A percentile compares a stretch with the other conserved stretches of the same genome.
phyloP scores from a whole-genome alignment of 805 yeast genomes.

The Barnettozyma wickerhamii region DNA sequence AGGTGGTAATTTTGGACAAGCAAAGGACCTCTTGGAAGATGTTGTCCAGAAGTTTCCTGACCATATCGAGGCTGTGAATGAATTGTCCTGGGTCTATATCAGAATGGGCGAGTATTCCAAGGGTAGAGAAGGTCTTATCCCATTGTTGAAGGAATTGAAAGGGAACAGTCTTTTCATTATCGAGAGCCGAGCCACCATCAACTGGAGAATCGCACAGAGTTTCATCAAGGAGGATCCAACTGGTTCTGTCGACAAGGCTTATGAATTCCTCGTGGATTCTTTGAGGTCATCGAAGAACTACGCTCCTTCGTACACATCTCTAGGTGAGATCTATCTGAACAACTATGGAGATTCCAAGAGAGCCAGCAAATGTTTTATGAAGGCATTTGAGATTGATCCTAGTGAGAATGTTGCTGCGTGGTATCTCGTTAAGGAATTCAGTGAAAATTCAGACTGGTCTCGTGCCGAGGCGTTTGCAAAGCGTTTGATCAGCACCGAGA shows the following conservation, averaged over 20 bases:
- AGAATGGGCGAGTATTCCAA: constrained; percentile 42
- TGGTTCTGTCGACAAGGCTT: constrained; percentile 41
- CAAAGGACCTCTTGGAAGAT: constrained; percentile 45
- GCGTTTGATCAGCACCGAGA: constrained; percentile 60
- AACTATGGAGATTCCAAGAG: constrained; percentile 54
- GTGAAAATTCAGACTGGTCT: constrained; percentile 73
- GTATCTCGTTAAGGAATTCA: constrained; percentile 64
- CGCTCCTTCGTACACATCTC: constrained; percentile 77
- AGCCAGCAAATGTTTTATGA: constrained; percentile 82
- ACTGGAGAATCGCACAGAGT: constrained; percentile 75
- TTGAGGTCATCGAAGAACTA: constrained; percentile 58
- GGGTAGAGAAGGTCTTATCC: constrained; percentile 50
- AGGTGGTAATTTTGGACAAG: constrained; percentile 50
- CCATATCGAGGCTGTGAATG: constrained; percentile 57
- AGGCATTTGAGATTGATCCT: constrained; percentile 83
- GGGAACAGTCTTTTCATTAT: constrained; percentile 51
- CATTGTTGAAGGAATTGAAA: constrained; percentile 30
- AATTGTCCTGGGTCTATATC: constrained; percentile 75
- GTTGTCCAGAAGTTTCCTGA: constrained; percentile 48
- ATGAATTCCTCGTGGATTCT: constrained; percentile 53
- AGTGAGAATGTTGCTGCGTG: constrained; percentile 73
- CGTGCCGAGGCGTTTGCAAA: constrained; percentile 71
- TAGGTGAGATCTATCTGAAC: constrained; percentile 70
- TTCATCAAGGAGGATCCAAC: constrained; percentile 32
- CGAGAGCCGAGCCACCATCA: constrained; percentile 53